Percentiles rank a stretch among this genome's conserved stretches.
phyloP scores from a whole-genome alignment of 2,329 filamentous ascomycete genomes.

The Hypomyces perniciosus region DNA sequence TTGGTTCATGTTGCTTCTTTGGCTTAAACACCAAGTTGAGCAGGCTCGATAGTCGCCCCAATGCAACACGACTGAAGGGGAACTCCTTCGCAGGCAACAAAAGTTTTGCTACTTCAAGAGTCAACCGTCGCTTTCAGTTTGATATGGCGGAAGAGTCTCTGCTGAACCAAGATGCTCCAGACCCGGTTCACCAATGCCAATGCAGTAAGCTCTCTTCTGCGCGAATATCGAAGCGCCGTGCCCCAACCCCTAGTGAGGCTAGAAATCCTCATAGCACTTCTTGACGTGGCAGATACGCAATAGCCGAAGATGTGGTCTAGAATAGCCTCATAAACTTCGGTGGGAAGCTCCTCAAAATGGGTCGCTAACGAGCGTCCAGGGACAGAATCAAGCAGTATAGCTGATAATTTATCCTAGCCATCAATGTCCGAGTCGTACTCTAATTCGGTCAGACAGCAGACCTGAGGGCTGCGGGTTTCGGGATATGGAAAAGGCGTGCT shows the following conservation, averaged over 20 bases:
- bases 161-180: slow-evolving; percentile 65
- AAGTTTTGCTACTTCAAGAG: slow-evolving; percentile 25
- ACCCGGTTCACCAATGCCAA: slow-evolving; percentile 55
- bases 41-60: no score
- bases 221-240: slow-evolving; percentile 59
- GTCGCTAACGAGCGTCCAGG: slow-evolving; percentile 18
- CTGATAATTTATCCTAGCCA: slow-evolving; percentile 9
- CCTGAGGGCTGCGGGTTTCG: slow-evolving; percentile 36
- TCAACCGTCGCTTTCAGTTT: slow-evolving; percentile 66
- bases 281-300: slow-evolving; percentile 54
- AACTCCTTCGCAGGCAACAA: no score
- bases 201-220: slow-evolving; percentile 60
- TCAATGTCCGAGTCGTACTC: slow-evolving; percentile 16
- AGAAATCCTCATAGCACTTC: slow-evolving; percentile 48
- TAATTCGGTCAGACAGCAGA: slow-evolving; percentile 22
- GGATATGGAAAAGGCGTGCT: slow-evolving; percentile 55
- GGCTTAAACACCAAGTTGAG: no score
- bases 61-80: no score
- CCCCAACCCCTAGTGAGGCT: slow-evolving; percentile 55
- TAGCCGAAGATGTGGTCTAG: slow-evolving; percentile 67
- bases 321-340: slow-evolving; percentile 67
- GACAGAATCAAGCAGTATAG: slow-evolving; percentile 10
- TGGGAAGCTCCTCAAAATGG: slow-evolving; percentile 50
- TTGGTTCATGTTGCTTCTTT: no score
- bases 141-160: slow-evolving; percentile 67